Evolutionary conservation across 768 basidiomycete species (phyloP), one percentile per base, ranked within the genome.

Genomic region (Holtermanniella nyarrowii): DNA sequence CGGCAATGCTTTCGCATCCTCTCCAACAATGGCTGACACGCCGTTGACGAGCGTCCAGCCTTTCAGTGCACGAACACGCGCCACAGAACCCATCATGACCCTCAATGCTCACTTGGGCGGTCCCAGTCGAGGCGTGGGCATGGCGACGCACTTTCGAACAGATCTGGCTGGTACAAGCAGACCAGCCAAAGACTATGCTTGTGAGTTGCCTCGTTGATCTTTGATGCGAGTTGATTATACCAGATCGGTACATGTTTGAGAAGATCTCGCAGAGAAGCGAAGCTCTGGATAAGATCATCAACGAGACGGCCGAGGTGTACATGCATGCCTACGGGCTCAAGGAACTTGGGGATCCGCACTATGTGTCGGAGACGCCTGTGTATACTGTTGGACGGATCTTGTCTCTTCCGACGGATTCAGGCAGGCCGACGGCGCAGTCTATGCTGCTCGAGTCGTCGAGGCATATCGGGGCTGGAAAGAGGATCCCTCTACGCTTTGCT

Each of bases 201-300:
- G n/a, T n/a, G n/a, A n/a, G n/a, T n/a, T n/a, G n/a, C n/a, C n/a
- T n/a, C n/a, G n/a, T n/a, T n/a, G n/a, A n/a, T n/a, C n/a, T n/a
- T n/a, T n/a, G n/a, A n/a, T n/a, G n/a, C n/a, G n/a, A n/a, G n/a
- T n/a, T n/a, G n/a, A n/a, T n/a, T n/a, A 16, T 42, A 20, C 23
- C 21, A 83, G 77, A 76, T 53, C 80, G 86, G 24, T 97, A 96
- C 69, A 91, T 93, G 90, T 89, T 86, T 63, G 90, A 96, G 70
- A 89, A 87, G 73, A 77, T 85, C 22, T 80, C 81, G 1, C 86
- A 86, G 63, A 76, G 90, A 43, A 84, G 87, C 55, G 84, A 84
- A 77, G 82, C 45, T 69, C 79, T 99, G 48, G 91, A 97, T 62
- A 81, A 83, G 52, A 75, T 82, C 51, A 93, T 99, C 63, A 87